Evolutionary conservation across 1,284 basidiomycete species (phyloP).

Genomic region (Ganoderma boninense): DNA sequence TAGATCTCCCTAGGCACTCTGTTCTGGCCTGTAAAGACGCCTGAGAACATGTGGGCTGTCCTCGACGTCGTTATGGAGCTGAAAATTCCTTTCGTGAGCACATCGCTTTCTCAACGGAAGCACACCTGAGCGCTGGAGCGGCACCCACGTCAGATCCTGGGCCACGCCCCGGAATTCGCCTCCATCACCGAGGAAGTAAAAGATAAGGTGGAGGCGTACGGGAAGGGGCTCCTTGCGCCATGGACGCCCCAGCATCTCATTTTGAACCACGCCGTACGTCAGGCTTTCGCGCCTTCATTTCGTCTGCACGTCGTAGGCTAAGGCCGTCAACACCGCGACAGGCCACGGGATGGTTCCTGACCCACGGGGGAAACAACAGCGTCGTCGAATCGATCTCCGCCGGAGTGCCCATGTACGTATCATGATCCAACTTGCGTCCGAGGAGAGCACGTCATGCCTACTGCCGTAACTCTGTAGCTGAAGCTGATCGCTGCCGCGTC

Average conservation of each 20-base stretch:
- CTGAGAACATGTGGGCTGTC: slow-evolving; percentile 24
- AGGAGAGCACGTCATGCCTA: too few relatives aligned
- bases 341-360: slow-evolving; percentile 36
- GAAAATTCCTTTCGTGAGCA: slow-evolving; percentile 29
- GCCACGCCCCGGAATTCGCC: slow-evolving; percentile 27
- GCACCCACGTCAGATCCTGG: slow-evolving; percentile 29
- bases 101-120: background rate
- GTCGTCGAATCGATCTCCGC: slow-evolving; percentile 29
- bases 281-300: too few relatives aligned
- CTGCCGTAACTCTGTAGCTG: background rate
- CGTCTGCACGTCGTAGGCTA: background rate
- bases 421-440: too few relatives aligned
- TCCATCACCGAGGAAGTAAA: slow-evolving; percentile 23
- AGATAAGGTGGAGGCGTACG: slow-evolving; percentile 25
- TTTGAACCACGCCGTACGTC: slow-evolving; percentile 33
- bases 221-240: slow-evolving; percentile 25
- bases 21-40: slow-evolving; percentile 26
- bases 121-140: background rate
- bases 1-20: slow-evolving; percentile 32
- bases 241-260: slow-evolving; percentile 37
- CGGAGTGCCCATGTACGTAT: slow-evolving; percentile 32
- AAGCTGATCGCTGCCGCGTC: background rate
- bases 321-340: background rate
- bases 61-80: slow-evolving; percentile 29
- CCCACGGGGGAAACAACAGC: slow-evolving; percentile 36